These are phyloP conservation scores for Xylariaceae sp. DNA, from an alignment of 2,329 filamentous ascomycete species.

Conservation along the genomic window DNA sequence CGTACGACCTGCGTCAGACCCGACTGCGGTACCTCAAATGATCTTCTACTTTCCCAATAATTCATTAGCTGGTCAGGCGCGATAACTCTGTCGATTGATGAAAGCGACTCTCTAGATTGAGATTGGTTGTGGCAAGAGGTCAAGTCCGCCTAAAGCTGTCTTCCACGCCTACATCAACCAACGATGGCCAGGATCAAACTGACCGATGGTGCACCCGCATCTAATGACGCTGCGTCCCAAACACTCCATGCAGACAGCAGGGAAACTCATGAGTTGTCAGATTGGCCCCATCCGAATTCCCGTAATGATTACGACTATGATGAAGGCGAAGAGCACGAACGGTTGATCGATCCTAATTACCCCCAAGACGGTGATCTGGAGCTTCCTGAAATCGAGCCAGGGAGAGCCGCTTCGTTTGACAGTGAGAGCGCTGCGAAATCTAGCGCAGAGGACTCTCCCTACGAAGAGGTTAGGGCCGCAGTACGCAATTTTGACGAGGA, in stretches of 20 bases:
- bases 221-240: too few species aligned
- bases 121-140: too few species aligned
- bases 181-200: too few species aligned
- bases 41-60: too few species aligned
- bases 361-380: conserved; percentile 42
- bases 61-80: too few species aligned
- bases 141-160: too few species aligned
- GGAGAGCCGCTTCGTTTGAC: conserved; percentile 21
- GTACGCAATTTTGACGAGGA: conserved; percentile 63
- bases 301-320: conserved; percentile 35
- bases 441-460: conserved; percentile 56
- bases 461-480: conserved; percentile 62
- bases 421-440: conserved; percentile 31
- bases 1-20: too few species aligned
- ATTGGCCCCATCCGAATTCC: conserved; percentile 32
- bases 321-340: conserved; percentile 51
- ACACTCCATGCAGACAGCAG: neutral
- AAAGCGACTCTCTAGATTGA: too few species aligned
- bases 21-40: too few species aligned
- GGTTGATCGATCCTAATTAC: conserved; percentile 52
- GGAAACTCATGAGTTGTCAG: conserved; percentile 7
- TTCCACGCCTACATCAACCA: too few species aligned
- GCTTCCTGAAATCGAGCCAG: conserved; percentile 19
- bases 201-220: too few species aligned
- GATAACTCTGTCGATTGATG: too few species aligned